Base-by-base conservation (phyloP, 2,329 filamentous ascomycete species). In the Exophiala mesophila region DNA sequence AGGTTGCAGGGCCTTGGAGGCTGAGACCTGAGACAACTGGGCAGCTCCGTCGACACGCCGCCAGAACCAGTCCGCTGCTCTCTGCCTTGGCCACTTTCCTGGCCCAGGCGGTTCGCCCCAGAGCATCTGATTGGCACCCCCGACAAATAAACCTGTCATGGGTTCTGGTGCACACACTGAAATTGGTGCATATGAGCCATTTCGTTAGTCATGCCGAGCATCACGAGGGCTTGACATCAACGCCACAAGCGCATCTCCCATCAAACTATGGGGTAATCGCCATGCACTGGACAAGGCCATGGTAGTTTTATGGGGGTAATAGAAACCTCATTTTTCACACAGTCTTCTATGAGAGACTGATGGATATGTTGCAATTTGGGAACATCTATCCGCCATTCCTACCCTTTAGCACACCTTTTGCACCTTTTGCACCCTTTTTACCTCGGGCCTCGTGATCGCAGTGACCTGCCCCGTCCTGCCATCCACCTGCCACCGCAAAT, bases 261-360 rank as follows among this genome's bases (percentile, higher is more conserved):
- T 34, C 44, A 51, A 45, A 44, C 45, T 51, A 51, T 51, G 48
- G 48, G 48, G 48, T 51, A 51, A 51, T 51, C 30, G 42, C 29
- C 36, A 15, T 30, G 17, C 20, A 3, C 24, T 18, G 16, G 21
- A 33, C 34, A 45, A 45, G 44, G 42, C 42, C 46, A 52, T 20
- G 18, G 47, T 45, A 43, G 47, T 60, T 62, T 59, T 47, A 47
- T 56, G 56, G 56, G 59, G 59, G 58, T 60, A 61, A 61, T 59
- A 47, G 52, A 57, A 57, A 55, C 41, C 37, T 42, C 38, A 40
- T 19, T 26, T 26, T 26, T 6, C 6, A 6, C 12, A 6, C 23
- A 26, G 6, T 26, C 23, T 26, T 12, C 12, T n/a, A n/a, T n/a
- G n/a, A n/a, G n/a, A n/a, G 23, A 7, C 12, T 26, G 6, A 6